Percentiles rank a stretch among this genome's conserved stretches.
Conservation (phyloP, 2,329 filamentous ascomycete genomes). For the Aspergillus hiratsukae region DNA sequence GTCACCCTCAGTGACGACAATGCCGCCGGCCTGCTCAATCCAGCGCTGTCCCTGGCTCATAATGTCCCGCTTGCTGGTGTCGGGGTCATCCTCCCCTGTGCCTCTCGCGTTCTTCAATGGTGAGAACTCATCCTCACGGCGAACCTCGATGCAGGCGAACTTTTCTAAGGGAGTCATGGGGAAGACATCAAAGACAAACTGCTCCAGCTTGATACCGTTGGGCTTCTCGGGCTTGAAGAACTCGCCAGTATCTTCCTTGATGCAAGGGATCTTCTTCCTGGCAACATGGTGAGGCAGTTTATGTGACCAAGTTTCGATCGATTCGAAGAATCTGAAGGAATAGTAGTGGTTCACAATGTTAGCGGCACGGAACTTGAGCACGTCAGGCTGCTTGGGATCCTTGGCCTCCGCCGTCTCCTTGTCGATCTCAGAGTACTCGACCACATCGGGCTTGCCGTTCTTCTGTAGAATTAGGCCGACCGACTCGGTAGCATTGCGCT, state of each 20-base stretch:
- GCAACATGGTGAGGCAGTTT: conserved; percentile 92
- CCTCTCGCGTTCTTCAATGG: conserved; percentile 88
- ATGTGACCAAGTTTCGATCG: conserved; percentile 79
- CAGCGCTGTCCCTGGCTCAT: conserved; percentile 85
- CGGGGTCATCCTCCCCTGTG: conserved; percentile 86
- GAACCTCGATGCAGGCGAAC: conserved; percentile 94
- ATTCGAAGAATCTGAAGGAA: conserved; percentile 86
- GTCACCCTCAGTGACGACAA: conserved; percentile 61
- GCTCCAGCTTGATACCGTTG: conserved; percentile 98
- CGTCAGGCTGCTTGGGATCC: conserved; percentile 71
- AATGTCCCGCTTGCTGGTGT: conserved; percentile 87
- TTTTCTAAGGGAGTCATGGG: conserved; percentile 78
- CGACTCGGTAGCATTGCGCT: conserved; percentile 92
- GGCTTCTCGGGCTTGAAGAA: conserved; percentile 87
- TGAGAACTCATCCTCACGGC: conserved; percentile 95
- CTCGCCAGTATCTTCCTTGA: conserved; percentile 71
- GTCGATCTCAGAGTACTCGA: conserved; percentile 98
- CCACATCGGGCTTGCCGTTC: conserved; percentile 93
- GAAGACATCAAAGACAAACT: conserved; percentile 99
- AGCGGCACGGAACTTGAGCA: conserved; percentile 93
- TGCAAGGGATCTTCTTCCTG: conserved; percentile 93
- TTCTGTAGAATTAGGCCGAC: conserved; percentile 92
- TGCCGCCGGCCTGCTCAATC: conserved; percentile 72
- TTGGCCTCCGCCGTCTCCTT: conserved; percentile 79
- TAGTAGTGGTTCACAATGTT: conserved; percentile 99